These are phyloP conservation scores for Lentinula novae-zelandiae DNA, from an alignment of 1,284 basidiomycete genomes.

Conservation along the genomic window DNA sequence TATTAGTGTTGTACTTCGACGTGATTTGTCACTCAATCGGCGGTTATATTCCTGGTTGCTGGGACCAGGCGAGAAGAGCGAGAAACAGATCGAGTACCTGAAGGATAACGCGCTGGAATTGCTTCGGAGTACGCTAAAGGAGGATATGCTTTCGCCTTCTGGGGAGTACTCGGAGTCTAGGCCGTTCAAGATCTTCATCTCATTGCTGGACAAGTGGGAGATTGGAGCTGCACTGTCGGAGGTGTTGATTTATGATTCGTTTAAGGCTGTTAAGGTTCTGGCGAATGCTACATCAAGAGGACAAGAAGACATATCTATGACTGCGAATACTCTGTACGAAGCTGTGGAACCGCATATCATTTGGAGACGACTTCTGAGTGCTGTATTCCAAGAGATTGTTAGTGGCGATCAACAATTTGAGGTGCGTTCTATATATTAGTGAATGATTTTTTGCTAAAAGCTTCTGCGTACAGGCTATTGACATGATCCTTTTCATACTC, in stretches of 20 bases:
- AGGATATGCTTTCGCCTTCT: slow-evolving; percentile 71
- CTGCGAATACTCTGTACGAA: slow-evolving; percentile 89
- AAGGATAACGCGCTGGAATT: slow-evolving; percentile 66
- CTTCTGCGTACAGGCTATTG: slow-evolving; percentile 44
- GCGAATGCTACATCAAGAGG: slow-evolving; percentile 47
- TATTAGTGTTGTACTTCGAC: slow-evolving; percentile 80
- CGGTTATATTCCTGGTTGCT: slow-evolving; percentile 93
- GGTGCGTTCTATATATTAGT: slow-evolving; percentile 29
- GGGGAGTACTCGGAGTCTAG: slow-evolving; percentile 73
- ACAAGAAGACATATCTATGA: slow-evolving; percentile 73
- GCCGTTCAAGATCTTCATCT: slow-evolving; percentile 95
- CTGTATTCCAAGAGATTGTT: slow-evolving; percentile 50
- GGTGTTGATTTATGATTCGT: slow-evolving; percentile 74
- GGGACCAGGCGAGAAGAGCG: slow-evolving; percentile 74
- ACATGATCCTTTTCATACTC: slow-evolving; percentile 67
- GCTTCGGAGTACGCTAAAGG: slow-evolving; percentile 66
- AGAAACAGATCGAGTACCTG: slow-evolving; percentile 72
- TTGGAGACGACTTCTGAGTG: slow-evolving; percentile 75
- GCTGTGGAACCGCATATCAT: slow-evolving; percentile 86
- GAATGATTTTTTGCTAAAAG: not conserved
- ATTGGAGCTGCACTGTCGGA: slow-evolving; percentile 84
- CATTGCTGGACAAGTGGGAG: slow-evolving; percentile 95
- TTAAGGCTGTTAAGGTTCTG: slow-evolving; percentile 66
- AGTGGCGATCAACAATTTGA: slow-evolving; percentile 40
- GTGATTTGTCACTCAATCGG: slow-evolving; percentile 91